phyloP scores from a whole-genome alignment of 768 basidiomycete genomes.

The Kockovaella imperatae region DNA sequence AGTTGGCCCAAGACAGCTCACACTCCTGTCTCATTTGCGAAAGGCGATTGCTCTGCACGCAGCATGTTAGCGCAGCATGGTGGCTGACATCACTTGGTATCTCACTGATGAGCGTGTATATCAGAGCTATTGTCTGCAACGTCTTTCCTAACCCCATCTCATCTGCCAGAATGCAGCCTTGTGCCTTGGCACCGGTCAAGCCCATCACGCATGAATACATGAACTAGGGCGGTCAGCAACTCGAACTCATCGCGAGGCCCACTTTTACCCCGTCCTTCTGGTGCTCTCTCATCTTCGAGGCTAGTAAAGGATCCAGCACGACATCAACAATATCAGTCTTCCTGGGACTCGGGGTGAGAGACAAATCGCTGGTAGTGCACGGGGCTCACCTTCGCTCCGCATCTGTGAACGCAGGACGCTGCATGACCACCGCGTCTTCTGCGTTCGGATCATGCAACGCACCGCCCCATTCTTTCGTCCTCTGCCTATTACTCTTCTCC shows the following conservation, averaged over 20 bases:
- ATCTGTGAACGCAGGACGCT: conserved; percentile 61
- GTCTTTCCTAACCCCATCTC: conserved; percentile 99
- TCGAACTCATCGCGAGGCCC: conserved; percentile 5
- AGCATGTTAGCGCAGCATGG: background rate
- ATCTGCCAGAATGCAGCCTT: conserved; percentile 93
- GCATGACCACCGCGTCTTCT: conserved; percentile 79
- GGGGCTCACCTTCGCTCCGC: conserved; percentile 51
- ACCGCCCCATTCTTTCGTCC: conserved; percentile 22
- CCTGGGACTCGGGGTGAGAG: conserved; percentile 5
- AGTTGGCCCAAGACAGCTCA: conserved; percentile 5
- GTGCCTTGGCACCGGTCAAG: conserved; percentile 72
- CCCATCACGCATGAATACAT: conserved; percentile 97
- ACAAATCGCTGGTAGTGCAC: background rate
- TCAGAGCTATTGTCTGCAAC: conserved; percentile 71
- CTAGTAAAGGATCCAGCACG: conserved; percentile 80
- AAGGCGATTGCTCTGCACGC: conserved; percentile 34
- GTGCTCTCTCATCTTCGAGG: conserved; percentile 70
- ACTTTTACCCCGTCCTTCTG: conserved; percentile 67
- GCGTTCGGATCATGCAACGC: conserved; percentile 61
- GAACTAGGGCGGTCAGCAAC: conserved; percentile 54
- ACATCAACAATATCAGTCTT: conserved; percentile 53
- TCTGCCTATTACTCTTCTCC: conserved; percentile 17
- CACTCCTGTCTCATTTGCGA: conserved; percentile 16
- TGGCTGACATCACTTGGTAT: conserved; percentile 8
- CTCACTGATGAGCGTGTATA: conserved; percentile 87